Conservation (phyloP, 176 grass and related monocot genomes). For the Musa schizocarpa region DNA sequence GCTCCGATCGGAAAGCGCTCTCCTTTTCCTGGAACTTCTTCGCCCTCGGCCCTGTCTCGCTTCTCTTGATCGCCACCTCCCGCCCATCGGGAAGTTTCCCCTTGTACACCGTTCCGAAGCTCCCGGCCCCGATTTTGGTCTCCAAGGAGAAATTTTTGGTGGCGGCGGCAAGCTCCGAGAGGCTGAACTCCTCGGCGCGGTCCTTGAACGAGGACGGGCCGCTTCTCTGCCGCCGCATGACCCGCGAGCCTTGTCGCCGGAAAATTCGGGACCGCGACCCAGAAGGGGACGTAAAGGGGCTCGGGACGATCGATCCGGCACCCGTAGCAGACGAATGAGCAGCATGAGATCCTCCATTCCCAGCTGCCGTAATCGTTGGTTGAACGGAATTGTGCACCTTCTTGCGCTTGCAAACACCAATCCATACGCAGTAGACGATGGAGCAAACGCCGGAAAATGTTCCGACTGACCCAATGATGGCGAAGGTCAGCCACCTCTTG, state of each 20-base stretch:
- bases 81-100: constrained; percentile 72
- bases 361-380: constrained; percentile 25
- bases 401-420: constrained; percentile 60
- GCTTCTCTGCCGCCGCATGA: constrained; percentile 81
- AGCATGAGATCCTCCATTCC: not conserved
- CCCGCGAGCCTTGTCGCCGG: constrained; percentile 61
- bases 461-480: constrained; percentile 56
- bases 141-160: constrained; percentile 53
- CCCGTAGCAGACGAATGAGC: not conserved
- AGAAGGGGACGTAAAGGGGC: constrained; percentile 41
- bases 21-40: constrained; percentile 78
- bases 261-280: constrained; percentile 25
- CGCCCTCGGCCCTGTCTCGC: constrained; percentile 36
- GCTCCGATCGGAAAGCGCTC: constrained; percentile 88
- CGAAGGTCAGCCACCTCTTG: constrained; percentile 46
- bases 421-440: constrained; percentile 46
- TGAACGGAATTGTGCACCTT: constrained; percentile 85
- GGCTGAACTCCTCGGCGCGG: constrained; percentile 43
- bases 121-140: constrained; percentile 62
- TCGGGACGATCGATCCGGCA: not conserved
- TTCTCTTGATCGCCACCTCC: constrained; percentile 89
- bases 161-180: constrained; percentile 53
- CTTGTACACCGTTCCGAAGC: constrained; percentile 79
- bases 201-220: constrained; percentile 94
- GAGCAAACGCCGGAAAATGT: constrained; percentile 45